Evolutionary conservation across 2,329 filamentous ascomycete species (phyloP), one percentile per base, ranked within the genome.

Genomic region (Trichoderma brevicompactum): DNA sequence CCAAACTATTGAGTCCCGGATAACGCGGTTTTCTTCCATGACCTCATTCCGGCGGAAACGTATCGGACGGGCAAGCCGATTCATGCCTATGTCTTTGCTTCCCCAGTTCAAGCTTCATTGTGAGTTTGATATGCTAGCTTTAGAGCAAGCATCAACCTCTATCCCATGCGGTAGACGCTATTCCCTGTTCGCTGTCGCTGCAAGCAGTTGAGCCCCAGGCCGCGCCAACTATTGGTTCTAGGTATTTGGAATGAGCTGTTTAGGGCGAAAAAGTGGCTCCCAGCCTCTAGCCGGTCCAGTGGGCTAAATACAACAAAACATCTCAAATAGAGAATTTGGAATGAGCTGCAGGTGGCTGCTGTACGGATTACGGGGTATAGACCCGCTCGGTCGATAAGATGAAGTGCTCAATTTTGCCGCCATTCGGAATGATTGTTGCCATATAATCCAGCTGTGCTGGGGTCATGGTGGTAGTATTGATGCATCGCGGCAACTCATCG

Each of bases 301-400:
- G 12, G 19, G 40, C 28, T 49, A 44, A 50, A 12, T 34, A 44
- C 17, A 12, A 23, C 43, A 44, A 56, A 23, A 43, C 41, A 49
- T 34, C 50, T 41, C 40, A 40, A 34, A 32, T 17, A n/a, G 15
- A 65, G 56, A 53, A 65, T 65, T 65, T 65, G 64, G 64, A 65
- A 65, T 65, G 64, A 48, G 48, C 32, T 65, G 64, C 56, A 65
- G 46, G 56, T 36, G 23, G 55, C 23, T 23, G 8, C 19, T 36
- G 10, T 54, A 41, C 5, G 55, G 32, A 46, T 12, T 13, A 44
- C 17, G 28, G 41, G 41, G 40, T 19, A 17, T 7, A 48, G 48
- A n/a, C 59, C 49, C 28, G 40, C 40, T 34, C 38, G 48, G 32
- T 15, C 40, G 40, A 36, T 44, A 54, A 12, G 60, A 53, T 50